Evolutionary conservation across 768 basidiomycete species (phyloP), one percentile per base, ranked within the genome.

Genomic region (Leucogyrophana mollusca): DNA sequence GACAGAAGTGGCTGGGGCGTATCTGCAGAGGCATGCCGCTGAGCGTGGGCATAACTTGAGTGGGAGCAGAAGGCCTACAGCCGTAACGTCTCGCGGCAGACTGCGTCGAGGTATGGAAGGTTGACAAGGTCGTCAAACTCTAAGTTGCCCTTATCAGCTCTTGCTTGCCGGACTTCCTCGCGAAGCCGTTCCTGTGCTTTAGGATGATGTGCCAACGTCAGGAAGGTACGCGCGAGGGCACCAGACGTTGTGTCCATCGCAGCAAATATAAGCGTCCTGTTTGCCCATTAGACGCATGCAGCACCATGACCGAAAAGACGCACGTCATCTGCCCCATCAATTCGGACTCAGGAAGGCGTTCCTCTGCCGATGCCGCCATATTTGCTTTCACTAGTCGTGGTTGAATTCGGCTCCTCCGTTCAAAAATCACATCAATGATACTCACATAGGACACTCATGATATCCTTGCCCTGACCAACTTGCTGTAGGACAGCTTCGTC

Each of bases 261-360:
- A 0, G 73, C 73, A 38, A 73, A 68, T 16, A 68, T 63, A 7
- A 76, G 53, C 0, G 67, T 60, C 13, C 71, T 73, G 36, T 33
- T 24, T 33, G 13, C 13, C 13, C 27, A 30, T 7, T 30, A 30
- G 6, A 13, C 27, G 13, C 13, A 6, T 30, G 7, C 27, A 30
- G 27, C 13, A 30, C 2, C 9, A 30, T 4, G 22, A 23, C 18
- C n/a, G 24, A n/a, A 6, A 23, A 18, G 17, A 58, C 70, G 34
- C 54, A 73, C 74, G 75, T 74, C 70, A 77, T 74, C 50, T 77
- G 75, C 0, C 74, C 75, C n/a, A n/a, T 67, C 43, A 50, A 55
- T 51, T 67, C 69, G 67, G 39, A 47, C 18, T 4, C 24, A 18
- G 23, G n/a, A 33, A 24, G 24, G 10, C 6, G 37, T 11, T 14